Base-by-base conservation (phyloP, 2,329 filamentous ascomycete species). In the Pyrenophora tritici-repentis region DNA sequence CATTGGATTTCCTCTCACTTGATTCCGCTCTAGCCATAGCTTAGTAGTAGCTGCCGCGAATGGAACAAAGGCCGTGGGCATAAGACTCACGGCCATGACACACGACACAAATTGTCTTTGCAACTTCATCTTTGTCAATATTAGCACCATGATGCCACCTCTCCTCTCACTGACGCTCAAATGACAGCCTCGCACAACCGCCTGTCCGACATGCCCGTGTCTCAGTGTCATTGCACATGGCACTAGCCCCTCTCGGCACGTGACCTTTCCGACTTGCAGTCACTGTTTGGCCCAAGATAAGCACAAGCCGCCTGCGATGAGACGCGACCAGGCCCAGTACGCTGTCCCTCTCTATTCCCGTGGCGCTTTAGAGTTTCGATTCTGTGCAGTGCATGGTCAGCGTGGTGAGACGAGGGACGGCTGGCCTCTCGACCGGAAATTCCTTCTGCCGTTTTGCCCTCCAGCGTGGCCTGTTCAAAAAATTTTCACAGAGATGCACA, bases 1-100 rank as follows among this genome's bases (percentile, higher is more conserved):
- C 35, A 38, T 59, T 58, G 53, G 60, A 59, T 55, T 62, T 50
- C 57, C 57, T 55, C 56, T 63, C 62, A 60, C 51, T 60, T 44
- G 53, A 46, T 55, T 48, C 42, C 51, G 50, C 56, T 59, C 53
- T 58, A 46, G 52, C 50, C 46, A 54, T 47, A 54, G 42, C 40
- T 40, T 56, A 61, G 55, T 61, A 63, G 58, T 56, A 50, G 51
- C 47, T 32, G 22, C 42, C 35, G 52, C 45, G 24, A 65, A 66
- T 64, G 51, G 52, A 62, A 58, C 40, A 42, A 58, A 46, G 50
- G 55, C 43, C 58, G 59, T 59, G 58, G 47, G 54, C 53, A 46
- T n/a, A 14, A 35, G 44, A 42, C 56, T 49, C 59, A 55, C 58
- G 62, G 58, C 55, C 44, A 57, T 35, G 43, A 45, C 42, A 51